Conservation (phyloP, 257 asterid species). For the Leptodermis oblonga region DNA sequence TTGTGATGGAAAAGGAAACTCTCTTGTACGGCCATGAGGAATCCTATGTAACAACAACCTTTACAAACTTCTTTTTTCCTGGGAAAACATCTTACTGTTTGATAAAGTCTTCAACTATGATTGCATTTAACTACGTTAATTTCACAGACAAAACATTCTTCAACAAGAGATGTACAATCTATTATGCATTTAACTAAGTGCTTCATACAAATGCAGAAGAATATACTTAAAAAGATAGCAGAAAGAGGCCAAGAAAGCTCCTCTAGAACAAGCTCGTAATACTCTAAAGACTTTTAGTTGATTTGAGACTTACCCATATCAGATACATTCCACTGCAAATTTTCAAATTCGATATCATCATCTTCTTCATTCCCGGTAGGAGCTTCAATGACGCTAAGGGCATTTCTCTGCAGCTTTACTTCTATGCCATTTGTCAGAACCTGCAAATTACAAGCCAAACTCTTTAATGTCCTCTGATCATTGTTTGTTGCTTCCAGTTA, state of each 20-base stretch:
- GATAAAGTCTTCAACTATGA: neutral
- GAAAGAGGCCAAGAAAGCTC: neutral
- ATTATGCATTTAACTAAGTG: no score
- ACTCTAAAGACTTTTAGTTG: neutral
- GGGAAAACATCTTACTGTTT: neutral
- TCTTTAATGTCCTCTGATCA: neutral
- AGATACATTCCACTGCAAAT: conserved; percentile 62
- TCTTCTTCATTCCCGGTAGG: conserved; percentile 94
- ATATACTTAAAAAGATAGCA: no score
- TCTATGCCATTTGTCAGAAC: conserved; percentile 93
- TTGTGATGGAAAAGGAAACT: conserved; percentile 16
- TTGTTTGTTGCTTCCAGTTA: neutral
- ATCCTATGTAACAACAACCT: conserved; percentile 53
- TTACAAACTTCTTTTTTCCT: conserved; percentile 3
- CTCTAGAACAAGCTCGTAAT: neutral
- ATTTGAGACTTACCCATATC: conserved; percentile 43
- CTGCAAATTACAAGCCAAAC: conserved; percentile 29
- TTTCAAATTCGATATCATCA: conserved; percentile 65
- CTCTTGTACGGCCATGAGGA: conserved; percentile 25
- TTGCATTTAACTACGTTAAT: neutral
- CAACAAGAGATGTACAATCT: neutral
- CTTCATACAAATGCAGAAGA: no score
- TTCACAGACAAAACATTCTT: neutral
- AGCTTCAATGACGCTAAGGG: conserved; percentile 81
- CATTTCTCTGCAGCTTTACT: conserved; percentile 90